These are phyloP conservation scores for Geranium rotundifolium DNA, from an alignment of 345 rosid species.

Conservation along the genomic window DNA sequence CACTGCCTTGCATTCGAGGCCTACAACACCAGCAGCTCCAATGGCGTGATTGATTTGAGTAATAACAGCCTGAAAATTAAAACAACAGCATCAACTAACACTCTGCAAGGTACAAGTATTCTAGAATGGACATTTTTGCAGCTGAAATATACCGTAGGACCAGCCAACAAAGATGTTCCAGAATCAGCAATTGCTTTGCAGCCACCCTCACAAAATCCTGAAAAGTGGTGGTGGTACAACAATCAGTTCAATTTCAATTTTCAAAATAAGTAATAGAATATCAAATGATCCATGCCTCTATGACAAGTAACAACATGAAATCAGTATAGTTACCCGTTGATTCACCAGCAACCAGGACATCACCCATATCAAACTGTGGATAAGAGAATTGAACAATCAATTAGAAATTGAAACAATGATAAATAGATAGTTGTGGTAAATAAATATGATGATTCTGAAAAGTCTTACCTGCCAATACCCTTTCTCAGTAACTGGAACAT, in stretches of 20 bases:
- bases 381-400: background rate
- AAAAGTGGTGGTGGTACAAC: background rate
- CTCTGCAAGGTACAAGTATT: background rate
- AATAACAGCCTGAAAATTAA: constrained; percentile 36
- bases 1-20: constrained; percentile 62
- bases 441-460: background rate
- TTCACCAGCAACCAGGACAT: constrained; percentile 66
- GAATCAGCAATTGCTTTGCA: constrained; percentile 92
- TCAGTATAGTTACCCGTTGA: constrained; percentile 45
- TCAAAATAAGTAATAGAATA: background rate
- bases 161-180: constrained; percentile 86
- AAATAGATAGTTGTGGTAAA: background rate
- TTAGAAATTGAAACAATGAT: constrained; percentile 4
- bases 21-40: constrained; percentile 66
- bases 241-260: background rate
- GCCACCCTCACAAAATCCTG: constrained; percentile 15
- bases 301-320: too few species aligned
- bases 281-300: background rate
- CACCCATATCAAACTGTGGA: constrained; percentile 77
- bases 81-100: background rate
- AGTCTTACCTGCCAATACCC: constrained; percentile 85
- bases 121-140: too few species aligned
- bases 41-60: constrained; percentile 78
- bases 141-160: constrained; percentile 51
- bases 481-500: constrained; percentile 72